Evolutionary conservation across 805 yeast genomes (phyloP), one percentile per base, ranked within the genome.

Genomic region (Cephaloascus albidus): DNA sequence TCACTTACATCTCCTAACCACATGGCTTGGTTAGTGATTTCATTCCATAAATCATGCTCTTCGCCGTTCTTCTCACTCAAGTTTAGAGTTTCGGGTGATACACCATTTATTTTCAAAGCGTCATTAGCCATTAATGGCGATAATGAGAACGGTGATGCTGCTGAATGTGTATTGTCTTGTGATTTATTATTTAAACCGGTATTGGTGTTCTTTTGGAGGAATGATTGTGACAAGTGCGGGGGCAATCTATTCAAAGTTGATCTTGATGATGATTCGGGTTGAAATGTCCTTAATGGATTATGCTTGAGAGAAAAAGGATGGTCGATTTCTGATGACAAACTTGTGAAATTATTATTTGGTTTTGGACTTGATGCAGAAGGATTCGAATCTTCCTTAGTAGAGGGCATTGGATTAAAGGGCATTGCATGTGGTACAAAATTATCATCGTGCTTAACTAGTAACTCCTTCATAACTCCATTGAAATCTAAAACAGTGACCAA

Each of bases 11-110:
- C 74, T 41, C 72, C 72, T 40, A 84, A 57, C 94, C 94, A 84
- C 47, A 74, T 78, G 0, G 89, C 89, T 49, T 82, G 86, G 49
- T 73, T 74, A 0, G 88, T 77, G 40, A 84, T 79, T 45, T 83
- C 89, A 51, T 76, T 79, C 94, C 94, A 84, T 26, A 84, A 58
- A 43, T 80, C 54, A 40, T 65, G 72, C 42, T 67, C 72, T 36
- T 65, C 71, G 32, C 60, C 65, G 8, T 60, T 31, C 8, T 33
- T 33, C 5, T 16, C 14, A 33, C 8, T 18, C n/a, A 17, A 6
- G 36, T 33, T 18, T 18, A 16, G 8, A 18, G 20, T 17, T 33
- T 18, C 36, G 6, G 19, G 23, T 14, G 23, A 63, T n/a, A 62
- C 52, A 20, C 36, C 27, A 35, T 39, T 37, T n/a, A 40, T 46